Evolutionary conservation across 331 rosid species (phyloP).

Genomic region (Dryas integrifolia): DNA sequence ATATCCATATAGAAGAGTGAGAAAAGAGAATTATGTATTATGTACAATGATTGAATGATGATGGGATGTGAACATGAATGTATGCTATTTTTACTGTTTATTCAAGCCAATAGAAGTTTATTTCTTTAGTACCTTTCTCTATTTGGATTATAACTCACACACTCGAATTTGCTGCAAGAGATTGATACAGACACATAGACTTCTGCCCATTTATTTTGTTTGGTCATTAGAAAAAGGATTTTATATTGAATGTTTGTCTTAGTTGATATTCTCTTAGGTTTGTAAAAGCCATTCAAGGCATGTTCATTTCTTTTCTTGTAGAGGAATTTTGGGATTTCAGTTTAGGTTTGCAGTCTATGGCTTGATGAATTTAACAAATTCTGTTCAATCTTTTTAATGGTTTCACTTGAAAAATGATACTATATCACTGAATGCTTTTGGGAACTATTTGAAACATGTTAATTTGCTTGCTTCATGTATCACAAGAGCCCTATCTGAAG

Average conservation of each 20-base stretch:
- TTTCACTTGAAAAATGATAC: background rate
- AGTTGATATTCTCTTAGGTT: too few relatives aligned
- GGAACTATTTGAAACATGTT: constrained; percentile 12
- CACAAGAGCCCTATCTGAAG: background rate
- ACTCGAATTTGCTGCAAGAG: background rate
- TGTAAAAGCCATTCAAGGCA: too few relatives aligned
- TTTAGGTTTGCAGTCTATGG: background rate
- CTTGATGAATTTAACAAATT: background rate
- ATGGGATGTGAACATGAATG: background rate
- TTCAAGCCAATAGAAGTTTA: background rate
- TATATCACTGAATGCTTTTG: background rate
- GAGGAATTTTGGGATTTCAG: too few relatives aligned
- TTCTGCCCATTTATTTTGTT: background rate
- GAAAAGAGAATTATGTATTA: background rate
- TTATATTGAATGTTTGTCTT: too few relatives aligned
- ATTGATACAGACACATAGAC: background rate
- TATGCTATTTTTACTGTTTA: background rate
- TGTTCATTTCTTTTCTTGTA: too few relatives aligned
- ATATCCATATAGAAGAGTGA: background rate
- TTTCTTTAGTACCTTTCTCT: background rate
- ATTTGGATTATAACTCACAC: background rate
- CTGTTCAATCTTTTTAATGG: background rate
- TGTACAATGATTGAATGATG: background rate
- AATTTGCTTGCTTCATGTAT: background rate
- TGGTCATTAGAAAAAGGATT: background rate